Evolutionary conservation across 805 yeast species (phyloP), one percentile per base, ranked within the genome.

Genomic region (Torulaspora quercuum): DNA sequence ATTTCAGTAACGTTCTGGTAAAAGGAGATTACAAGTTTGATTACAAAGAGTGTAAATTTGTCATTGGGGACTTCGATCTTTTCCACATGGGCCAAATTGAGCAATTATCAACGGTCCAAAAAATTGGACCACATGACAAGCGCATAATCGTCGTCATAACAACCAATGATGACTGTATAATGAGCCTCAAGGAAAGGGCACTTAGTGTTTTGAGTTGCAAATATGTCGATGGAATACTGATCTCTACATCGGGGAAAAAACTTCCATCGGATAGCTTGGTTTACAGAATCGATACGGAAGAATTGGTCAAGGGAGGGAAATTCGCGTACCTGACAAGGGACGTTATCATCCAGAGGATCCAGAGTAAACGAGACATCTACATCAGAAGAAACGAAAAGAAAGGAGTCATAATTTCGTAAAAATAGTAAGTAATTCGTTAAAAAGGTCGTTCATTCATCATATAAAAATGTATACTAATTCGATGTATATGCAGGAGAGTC

Each of bases 21-120:
- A 21, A 35, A n/a, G 55, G 55, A 9, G 45, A 42, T 2, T 45
- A 32, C 36, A 13, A 35, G 7, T 19, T 35, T 9, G 29, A 40
- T 6, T 14, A 33, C 5, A 15, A 23, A 23, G 23, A 18, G 18
- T 28, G 25, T 17, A 31, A 42, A 15, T 36, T 53, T 8, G 37
- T 86, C 11, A 82, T 78, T 46, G 97, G 97, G 8, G 82, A 83
- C 1, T 92, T 89, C 65, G 98, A 92, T 60, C 69, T 92, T 37
- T 89, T 92, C 64, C 88, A 87, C 59, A 88, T 95, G 13, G 97
- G 95, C 13, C 97, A 92, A 58, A 85, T 90, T 39, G 82, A 79
- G 48, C 81, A 81, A 7, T 67, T 90, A 44, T 65, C 72, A 39
- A 56, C 66, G 10, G 71, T 82, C 14, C 55, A 68, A 20, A 59